Base-by-base conservation (phyloP, 768 basidiomycete species). In the Naematelia aurantialba region DNA sequence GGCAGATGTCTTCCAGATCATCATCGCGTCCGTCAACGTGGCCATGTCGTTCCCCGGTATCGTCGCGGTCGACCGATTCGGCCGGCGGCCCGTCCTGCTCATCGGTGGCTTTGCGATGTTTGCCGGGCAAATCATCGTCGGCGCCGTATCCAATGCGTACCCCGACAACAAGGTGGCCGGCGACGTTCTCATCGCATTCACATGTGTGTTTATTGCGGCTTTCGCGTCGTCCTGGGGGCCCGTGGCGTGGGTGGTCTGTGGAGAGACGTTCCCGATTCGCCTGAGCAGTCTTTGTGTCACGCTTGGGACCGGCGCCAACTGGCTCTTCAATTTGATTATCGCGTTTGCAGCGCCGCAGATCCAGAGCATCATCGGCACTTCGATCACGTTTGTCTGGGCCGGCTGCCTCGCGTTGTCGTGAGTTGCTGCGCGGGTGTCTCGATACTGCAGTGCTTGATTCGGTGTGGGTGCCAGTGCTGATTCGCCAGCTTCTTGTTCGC, bases 181-280 rank as follows among this genome's bases (percentile, higher is more conserved):
- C n/a, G 39, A 55, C 13, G 60, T 58, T 45, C 78, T 19, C 60
- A 72, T 66, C 52, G 73, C 74, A n/a, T 78, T 81, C 59, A 55
- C 66, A 5, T 67, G 60, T 27, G 26, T 48, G 46, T 56, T 21
- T 24, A 46, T 47, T 4, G 55, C 56, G 1, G 56, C 8, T 63
- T 60, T 62, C 55, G 59, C 68, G 8, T 58, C 53, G 60, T 79
- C 79, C 27, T 83, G 83, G 83, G 83, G 83, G 42, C 83, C 83
- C 17, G 79, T 79, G 21, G 81, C 83, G 1, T 84, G 82, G 82
- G 78, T 83, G 11, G 80, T 84, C 48, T 79, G 79, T 17, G 82
- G 81, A 1, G 83, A 84, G 59, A 77, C 83, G 44, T 83, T 83
- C 63, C 47, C 77, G 4, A 62, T 72, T 42, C 67, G 69, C 27